A percentile compares a stretch with the other conserved stretches of the same genome.
Evolutionary conservation across 1,139 yeast genomes (phyloP).

Genomic region (Hansenula sp.): DNA sequence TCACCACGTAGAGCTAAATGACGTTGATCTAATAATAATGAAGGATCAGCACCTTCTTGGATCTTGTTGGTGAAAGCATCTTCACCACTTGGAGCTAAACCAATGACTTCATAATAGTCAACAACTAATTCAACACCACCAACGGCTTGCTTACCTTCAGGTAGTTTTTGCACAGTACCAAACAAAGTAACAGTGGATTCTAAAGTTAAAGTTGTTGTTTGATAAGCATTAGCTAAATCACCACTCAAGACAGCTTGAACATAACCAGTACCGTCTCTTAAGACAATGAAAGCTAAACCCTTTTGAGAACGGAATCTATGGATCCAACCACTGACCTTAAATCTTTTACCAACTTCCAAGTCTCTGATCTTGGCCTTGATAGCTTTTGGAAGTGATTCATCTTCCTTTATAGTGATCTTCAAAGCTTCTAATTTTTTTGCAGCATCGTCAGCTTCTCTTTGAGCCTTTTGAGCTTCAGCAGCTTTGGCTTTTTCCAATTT

Average conservation of each 20-base stretch:
- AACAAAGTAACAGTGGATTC: slow-evolving; percentile 79
- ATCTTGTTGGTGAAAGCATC: slow-evolving; percentile 93
- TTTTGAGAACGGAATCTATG: slow-evolving; percentile 93
- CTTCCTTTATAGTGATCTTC: slow-evolving; percentile 72
- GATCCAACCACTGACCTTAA: slow-evolving; percentile 87
- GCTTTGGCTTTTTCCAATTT: slow-evolving; percentile 80
- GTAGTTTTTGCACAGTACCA: slow-evolving; percentile 79
- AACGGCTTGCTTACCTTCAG: slow-evolving; percentile 96
- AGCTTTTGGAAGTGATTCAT: slow-evolving; percentile 67
- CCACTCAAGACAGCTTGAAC: slow-evolving; percentile 87
- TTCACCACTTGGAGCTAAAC: slow-evolving; percentile 94
- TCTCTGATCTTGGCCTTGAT: slow-evolving; percentile 53
- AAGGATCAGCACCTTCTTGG: slow-evolving; percentile 92
- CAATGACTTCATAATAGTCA: slow-evolving; percentile 83
- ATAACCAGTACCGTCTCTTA: slow-evolving; percentile 94
- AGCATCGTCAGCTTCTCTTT: slow-evolving; percentile 59
- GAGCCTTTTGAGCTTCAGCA: slow-evolving; percentile 55
- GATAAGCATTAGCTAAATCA: slow-evolving; percentile 86
- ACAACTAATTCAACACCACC: slow-evolving; percentile 94
- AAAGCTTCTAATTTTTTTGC: slow-evolving; percentile 73
- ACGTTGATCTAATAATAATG: slow-evolving; percentile 88
- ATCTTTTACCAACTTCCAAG: slow-evolving; percentile 54
- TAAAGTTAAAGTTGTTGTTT: slow-evolving; percentile 77
- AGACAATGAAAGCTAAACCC: slow-evolving; percentile 83
- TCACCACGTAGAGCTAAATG: slow-evolving; percentile 96